Evolutionary conservation across 495 filamentous ascomycete species (phyloP).

Genomic region (Podospora tetraspora): DNA sequence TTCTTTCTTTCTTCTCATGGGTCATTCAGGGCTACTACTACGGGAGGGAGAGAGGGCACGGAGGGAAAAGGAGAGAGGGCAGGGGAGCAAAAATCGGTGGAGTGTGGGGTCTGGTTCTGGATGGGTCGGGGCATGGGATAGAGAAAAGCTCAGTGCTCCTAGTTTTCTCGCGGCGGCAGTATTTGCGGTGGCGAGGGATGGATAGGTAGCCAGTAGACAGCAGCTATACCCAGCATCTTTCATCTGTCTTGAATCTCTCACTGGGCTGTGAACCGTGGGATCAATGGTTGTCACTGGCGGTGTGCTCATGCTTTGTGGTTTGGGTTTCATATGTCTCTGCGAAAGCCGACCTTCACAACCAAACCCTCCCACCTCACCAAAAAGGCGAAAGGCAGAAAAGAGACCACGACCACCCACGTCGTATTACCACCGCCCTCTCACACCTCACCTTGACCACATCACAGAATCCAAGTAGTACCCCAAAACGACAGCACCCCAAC

Average conservation of each 20-base stretch:
- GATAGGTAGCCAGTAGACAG: conserved; percentile 12
- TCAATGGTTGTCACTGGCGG: background rate
- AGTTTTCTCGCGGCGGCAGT: background rate
- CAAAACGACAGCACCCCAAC: no score
- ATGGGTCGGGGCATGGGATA: background rate
- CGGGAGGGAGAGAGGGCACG: background rate
- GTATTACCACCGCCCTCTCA: background rate
- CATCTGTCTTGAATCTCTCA: background rate
- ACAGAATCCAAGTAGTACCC: no score
- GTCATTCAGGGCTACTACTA: background rate
- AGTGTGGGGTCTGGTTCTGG: background rate
- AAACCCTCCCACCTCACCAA: no score
- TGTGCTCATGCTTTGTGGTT: background rate
- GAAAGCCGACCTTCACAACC: background rate
- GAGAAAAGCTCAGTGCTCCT: background rate
- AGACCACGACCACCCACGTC: background rate
- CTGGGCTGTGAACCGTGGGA: background rate
- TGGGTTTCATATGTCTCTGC: background rate
- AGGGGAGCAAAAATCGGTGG: background rate
- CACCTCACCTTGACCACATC: no score
- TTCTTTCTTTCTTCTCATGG: no score
- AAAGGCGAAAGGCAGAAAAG: background rate
- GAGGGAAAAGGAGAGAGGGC: no score
- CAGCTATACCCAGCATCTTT: conserved; percentile 18
- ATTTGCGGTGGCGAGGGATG: background rate